A percentile compares a stretch with the other conserved stretches of the same genome.
Evolutionary conservation across 345 rosid species (phyloP).

Genomic region (Cardamine occulta): DNA sequence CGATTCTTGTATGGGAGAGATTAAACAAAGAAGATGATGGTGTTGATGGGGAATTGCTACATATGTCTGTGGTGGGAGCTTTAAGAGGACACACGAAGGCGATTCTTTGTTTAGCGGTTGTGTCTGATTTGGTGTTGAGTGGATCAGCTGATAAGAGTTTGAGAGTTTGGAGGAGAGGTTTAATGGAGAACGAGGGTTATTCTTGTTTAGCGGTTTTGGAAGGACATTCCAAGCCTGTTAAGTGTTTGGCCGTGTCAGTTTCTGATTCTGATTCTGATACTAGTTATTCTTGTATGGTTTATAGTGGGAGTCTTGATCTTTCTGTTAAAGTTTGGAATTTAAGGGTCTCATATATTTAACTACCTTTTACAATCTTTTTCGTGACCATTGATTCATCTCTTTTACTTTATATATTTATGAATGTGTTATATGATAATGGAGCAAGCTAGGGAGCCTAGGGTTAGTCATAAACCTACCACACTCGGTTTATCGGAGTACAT

Average conservation of each 20-base stretch:
- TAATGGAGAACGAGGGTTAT: constrained; percentile 46
- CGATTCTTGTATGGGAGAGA: constrained; percentile 76
- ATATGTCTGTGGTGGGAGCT: constrained; percentile 65
- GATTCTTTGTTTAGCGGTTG: constrained; percentile 64
- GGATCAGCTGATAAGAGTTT: constrained; percentile 73
- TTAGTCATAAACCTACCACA: constrained; percentile 24
- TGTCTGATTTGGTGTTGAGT: constrained; percentile 58
- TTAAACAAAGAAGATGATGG: constrained; percentile 6
- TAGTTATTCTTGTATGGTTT: constrained; percentile 49
- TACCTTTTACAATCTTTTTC: background rate
- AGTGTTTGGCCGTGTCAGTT: constrained; percentile 56
- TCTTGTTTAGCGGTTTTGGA: constrained; percentile 59
- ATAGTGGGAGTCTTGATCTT: constrained; percentile 72
- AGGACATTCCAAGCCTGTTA: constrained; percentile 70
- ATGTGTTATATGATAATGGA: constrained; percentile 10
- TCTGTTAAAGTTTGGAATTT: constrained; percentile 60
- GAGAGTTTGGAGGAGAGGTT: constrained; percentile 67
- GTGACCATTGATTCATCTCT: constrained; percentile 9
- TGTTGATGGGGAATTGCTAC: constrained; percentile 19
- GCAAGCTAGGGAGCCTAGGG: background rate
- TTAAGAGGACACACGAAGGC: constrained; percentile 75
- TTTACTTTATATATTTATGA: constrained; percentile 5
- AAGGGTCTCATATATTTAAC: constrained; percentile 34
- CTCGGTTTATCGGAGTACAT: background rate
- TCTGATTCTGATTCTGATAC: constrained; percentile 29